phyloP scores from a whole-genome alignment of 2,329 filamentous ascomycete species.

The Aspergillus jensenii region DNA sequence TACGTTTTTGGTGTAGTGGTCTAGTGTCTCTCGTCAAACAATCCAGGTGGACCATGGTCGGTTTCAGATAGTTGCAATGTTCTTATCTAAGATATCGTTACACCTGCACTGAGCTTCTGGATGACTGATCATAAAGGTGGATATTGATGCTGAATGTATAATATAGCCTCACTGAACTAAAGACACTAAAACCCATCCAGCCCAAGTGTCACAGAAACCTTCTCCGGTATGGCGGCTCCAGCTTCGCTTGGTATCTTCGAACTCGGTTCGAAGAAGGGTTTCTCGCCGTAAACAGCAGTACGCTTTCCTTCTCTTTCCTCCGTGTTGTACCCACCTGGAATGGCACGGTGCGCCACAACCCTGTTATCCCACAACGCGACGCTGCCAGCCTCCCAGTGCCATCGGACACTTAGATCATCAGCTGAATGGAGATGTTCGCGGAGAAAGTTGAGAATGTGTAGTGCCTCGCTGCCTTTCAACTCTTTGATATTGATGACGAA shows the following conservation, averaged over 20 bases:
- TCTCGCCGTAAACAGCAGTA: neutral
- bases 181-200: neutral
- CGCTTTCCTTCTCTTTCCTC: slow-evolving; percentile 5
- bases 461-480: neutral
- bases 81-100: too few species aligned
- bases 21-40: too few species aligned
- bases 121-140: too few species aligned
- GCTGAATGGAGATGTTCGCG: slow-evolving; percentile 3
- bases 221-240: neutral
- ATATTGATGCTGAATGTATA: neutral
- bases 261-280: neutral
- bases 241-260: neutral
- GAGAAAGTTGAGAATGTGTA: neutral
- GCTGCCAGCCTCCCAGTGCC: slow-evolving; percentile 7
- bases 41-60: too few species aligned
- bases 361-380: slow-evolving; percentile 7
- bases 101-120: too few species aligned
- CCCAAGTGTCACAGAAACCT: neutral
- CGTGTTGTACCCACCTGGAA: slow-evolving; percentile 3
- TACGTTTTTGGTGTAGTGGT: too few species aligned
- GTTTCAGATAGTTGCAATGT: too few species aligned
- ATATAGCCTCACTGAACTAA: neutral
- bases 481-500: slow-evolving; percentile 4
- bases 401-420: slow-evolving; percentile 1
- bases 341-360: neutral